These are phyloP conservation scores for Myxozyma geophila DNA, from an alignment of 805 yeast genomes.

Conservation along the genomic window DNA sequence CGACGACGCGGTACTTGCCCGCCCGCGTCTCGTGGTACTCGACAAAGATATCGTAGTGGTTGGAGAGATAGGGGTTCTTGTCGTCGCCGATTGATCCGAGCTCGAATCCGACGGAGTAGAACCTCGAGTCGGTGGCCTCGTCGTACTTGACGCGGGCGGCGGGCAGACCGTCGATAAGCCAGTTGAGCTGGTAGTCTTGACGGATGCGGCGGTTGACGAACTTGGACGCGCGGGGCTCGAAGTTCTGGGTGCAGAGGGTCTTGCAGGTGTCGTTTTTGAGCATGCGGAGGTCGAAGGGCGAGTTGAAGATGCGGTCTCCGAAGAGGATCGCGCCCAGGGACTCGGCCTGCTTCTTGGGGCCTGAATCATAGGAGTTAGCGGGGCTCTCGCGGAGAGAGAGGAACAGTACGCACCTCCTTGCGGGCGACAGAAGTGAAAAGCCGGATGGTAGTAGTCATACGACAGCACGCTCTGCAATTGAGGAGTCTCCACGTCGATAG, in stretches of 20 bases:
- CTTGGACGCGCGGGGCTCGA: conserved; percentile 66
- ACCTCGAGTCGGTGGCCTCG: conserved; percentile 59
- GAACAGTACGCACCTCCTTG: conserved; percentile 51
- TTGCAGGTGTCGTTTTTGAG: conserved; percentile 70
- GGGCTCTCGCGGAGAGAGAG: not conserved
- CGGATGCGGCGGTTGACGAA: conserved; percentile 79
- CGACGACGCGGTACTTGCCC: conserved; percentile 82
- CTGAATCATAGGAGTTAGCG: conserved; percentile 12
- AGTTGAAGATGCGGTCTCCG: conserved; percentile 93
- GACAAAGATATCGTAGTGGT: conserved; percentile 77
- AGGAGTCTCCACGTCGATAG: conserved; percentile 50
- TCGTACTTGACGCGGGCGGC: conserved; percentile 68
- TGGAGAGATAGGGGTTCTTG: conserved; percentile 65
- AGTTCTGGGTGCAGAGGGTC: conserved; percentile 62
- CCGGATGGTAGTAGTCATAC: conserved; percentile 69
- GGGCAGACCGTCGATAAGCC: conserved; percentile 95
- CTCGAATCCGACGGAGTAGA: conserved; percentile 80
- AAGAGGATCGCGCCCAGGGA: conserved; percentile 90
- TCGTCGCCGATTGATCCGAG: conserved; percentile 70
- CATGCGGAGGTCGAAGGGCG: conserved; percentile 86
- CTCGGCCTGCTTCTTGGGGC: conserved; percentile 69
- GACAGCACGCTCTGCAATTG: conserved; percentile 44
- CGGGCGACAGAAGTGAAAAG: conserved; percentile 85
- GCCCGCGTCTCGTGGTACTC: conserved; percentile 81
- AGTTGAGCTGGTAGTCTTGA: conserved; percentile 84